Evolutionary conservation across 495 filamentous ascomycete species (phyloP), one percentile per base, ranked within the genome.

Genomic region (Haplographium delicatum): DNA sequence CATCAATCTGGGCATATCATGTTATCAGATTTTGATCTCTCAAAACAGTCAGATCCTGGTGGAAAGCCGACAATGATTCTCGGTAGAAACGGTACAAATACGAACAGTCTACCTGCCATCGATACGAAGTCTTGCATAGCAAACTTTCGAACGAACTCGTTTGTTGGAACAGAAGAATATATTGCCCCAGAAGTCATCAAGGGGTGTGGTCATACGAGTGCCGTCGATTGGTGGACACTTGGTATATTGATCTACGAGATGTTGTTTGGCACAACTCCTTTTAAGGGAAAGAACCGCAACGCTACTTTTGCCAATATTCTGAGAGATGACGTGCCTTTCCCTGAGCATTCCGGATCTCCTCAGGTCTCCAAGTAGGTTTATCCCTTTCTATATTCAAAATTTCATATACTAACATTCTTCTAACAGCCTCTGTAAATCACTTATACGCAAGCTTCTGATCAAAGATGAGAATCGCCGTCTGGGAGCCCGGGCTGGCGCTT

Each of bases 1-100:
- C 93, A 98, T 64, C 93, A 98, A 67, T 96, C 91, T 13, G 93
- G 93, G 27, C 93, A 98, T 64, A 98, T 98, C 63, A 98, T 98
- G 93, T 79, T 98, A 65, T 97, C 94, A 34, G 93, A 98, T 69
- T 98, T 98, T 63, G 93, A 98, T 66, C 77, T 98, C 15, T 96
- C 90, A 2, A 98, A 98, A 62, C 93, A 98, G 65, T 98, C 93
- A 5, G 94, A 93, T 44, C 85, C 93, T 19, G 93, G 91, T 57
- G 93, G 93, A 69, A 88, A 89, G 59, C 93, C 93, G 16, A 95
- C 89, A 10, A 96, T 98, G 91, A 96, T 98, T 54, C 80, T 95
- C 33, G 87, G 85, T 33, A 86, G 89, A 59, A 85, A 79, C 44
- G 90, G 91, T 39, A 82, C 85, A 2, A 91, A 86, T 35, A 78